phyloP scores from a whole-genome alignment of 192 early-diverging fungal genomes.

The Cladochytrium replicatum region DNA sequence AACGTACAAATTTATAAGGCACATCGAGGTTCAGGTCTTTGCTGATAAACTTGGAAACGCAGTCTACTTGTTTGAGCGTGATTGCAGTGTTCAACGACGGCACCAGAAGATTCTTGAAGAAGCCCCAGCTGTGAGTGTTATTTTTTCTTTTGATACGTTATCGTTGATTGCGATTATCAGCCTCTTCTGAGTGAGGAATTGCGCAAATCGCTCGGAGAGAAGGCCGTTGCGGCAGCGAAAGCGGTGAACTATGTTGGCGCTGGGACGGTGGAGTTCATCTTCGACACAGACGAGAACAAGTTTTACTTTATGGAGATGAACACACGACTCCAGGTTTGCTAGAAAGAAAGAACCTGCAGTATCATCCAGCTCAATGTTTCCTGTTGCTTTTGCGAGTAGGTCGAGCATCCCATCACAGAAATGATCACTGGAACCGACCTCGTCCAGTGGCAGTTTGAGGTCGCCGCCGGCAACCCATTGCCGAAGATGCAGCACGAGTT shows the following conservation, averaged over 20 bases:
- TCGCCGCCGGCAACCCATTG: constrained; percentile 82
- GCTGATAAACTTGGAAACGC: constrained; percentile 80
- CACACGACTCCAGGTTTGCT: constrained; percentile 60
- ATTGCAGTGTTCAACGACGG: constrained; percentile 89
- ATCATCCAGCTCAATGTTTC: no score
- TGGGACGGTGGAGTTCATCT: constrained; percentile 95
- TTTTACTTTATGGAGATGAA: constrained; percentile 99
- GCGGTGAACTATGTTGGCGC: constrained; percentile 91
- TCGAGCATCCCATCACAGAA: constrained; percentile 96
- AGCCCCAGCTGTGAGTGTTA: constrained; percentile 66
- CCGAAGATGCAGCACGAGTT: constrained; percentile 66
- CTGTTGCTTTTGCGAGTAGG: constrained; percentile 34
- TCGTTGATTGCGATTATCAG: constrained; percentile 4
- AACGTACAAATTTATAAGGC: constrained; percentile 21
- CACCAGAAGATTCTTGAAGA: constrained; percentile 97
- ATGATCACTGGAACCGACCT: constrained; percentile 90
- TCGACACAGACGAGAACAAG: constrained; percentile 74
- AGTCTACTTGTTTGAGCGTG: constrained; percentile 90
- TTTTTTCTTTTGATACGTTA: background rate
- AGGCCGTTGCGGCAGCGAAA: constrained; percentile 86
- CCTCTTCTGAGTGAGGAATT: constrained; percentile 68
- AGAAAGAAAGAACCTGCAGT: background rate
- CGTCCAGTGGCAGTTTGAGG: constrained; percentile 89
- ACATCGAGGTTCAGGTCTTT: constrained; percentile 95
- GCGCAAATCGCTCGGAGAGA: constrained; percentile 60